Conservation (phyloP, 495 filamentous ascomycete genomes). For the Hyphodiscus hymeniophilus region DNA sequence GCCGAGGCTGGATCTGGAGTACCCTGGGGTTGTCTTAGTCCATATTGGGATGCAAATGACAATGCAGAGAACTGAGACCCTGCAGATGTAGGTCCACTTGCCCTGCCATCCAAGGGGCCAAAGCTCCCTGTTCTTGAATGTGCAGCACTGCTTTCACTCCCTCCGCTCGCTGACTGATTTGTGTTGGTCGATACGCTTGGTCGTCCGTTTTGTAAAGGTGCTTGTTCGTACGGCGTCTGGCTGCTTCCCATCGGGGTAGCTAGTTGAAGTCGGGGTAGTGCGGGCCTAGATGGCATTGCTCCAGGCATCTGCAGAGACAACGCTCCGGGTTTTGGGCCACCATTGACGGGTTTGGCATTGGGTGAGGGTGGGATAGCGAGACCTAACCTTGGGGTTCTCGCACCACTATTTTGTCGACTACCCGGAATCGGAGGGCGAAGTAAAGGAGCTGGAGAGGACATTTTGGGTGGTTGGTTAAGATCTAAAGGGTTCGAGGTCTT, state of each 20-base stretch:
- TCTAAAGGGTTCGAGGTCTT: constrained; percentile 13
- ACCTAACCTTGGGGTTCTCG: constrained; percentile 69
- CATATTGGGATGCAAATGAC: constrained; percentile 64
- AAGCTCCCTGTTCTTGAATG: constrained; percentile 71
- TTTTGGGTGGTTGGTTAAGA: constrained; percentile 31
- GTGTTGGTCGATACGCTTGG: constrained; percentile 26
- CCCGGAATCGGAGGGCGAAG: constrained; percentile 79
- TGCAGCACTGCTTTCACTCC: constrained; percentile 55
- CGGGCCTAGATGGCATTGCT: constrained; percentile 38
- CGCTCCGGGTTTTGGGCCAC: constrained; percentile 22
- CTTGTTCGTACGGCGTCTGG: constrained; percentile 53
- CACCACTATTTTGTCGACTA: constrained; percentile 50
- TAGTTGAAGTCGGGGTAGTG: constrained; percentile 65
- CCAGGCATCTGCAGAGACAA: constrained; percentile 27
- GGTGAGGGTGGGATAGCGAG: constrained; percentile 83
- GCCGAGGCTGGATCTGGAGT: constrained; percentile 84
- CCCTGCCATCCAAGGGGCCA: constrained; percentile 61
- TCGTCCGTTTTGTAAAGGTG: constrained; percentile 36
- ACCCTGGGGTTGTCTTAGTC: constrained; percentile 44
- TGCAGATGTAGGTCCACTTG: constrained; percentile 71
- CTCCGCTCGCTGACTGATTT: constrained; percentile 56
- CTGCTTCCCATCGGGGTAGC: constrained; percentile 79
- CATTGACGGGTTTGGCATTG: constrained; percentile 60
- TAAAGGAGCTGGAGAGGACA: constrained; percentile 73
- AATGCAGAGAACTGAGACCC: constrained; percentile 69